These are phyloP conservation scores for Fusarium sp. DNA, from an alignment of 2,329 filamentous ascomycete species.

Conservation along the genomic window DNA sequence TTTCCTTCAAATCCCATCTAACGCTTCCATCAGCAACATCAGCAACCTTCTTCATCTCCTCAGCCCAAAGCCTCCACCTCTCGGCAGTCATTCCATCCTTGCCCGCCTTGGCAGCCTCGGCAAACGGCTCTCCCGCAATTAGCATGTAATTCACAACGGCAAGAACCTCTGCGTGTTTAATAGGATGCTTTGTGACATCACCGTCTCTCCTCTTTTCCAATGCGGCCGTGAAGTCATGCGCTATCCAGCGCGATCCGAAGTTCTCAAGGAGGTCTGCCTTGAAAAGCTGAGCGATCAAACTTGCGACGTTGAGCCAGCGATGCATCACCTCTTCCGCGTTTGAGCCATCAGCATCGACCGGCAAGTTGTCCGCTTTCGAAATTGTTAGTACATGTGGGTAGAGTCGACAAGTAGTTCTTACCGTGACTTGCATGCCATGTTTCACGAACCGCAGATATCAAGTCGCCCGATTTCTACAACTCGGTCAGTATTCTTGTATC, in stretches of 20 bases:
- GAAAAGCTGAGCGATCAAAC: neutral
- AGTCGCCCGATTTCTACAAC: too few relatives aligned
- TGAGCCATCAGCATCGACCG: too few relatives aligned
- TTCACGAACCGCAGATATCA: too few relatives aligned
- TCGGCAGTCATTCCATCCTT: neutral
- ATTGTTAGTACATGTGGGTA: too few relatives aligned
- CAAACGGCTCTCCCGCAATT: neutral
- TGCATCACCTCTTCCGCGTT: too few relatives aligned
- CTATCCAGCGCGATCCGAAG: too few relatives aligned
- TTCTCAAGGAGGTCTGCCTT: neutral
- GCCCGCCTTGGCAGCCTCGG: neutral
- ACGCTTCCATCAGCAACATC: neutral
- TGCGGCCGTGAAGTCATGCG: neutral
- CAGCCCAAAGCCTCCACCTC: slow-evolving; percentile 24
- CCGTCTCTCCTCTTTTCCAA: neutral
- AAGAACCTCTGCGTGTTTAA: neutral
- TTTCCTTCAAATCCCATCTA: neutral
- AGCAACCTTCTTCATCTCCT: neutral
- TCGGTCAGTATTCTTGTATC: too few relatives aligned
- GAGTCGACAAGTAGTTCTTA: too few relatives aligned
- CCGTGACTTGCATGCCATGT: too few relatives aligned
- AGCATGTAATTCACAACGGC: slow-evolving; percentile 7
- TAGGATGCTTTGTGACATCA: accelerated
- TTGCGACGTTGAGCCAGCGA: too few relatives aligned
- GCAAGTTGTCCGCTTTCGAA: too few relatives aligned